phyloP scores from a whole-genome alignment of 2,329 filamentous ascomycete genomes.

The Coniosporium uncinatum region DNA sequence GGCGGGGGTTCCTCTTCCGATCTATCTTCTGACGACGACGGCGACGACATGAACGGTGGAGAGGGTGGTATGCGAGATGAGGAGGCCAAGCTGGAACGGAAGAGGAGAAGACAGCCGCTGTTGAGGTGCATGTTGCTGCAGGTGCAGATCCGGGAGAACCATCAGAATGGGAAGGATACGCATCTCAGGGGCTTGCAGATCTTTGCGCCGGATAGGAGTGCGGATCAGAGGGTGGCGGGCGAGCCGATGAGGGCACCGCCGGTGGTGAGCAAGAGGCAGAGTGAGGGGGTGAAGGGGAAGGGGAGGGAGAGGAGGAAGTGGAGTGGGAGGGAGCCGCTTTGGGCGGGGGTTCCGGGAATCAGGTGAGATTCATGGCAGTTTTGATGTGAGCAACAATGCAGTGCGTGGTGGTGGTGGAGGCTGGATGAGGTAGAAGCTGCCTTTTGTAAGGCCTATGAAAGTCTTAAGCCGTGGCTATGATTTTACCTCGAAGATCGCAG shows the following conservation, averaged over 20 bases:
- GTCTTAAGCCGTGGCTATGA: too few species aligned
- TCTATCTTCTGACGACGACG: slow-evolving; percentile 8
- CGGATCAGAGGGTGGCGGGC: neutral
- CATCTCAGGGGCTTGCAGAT: slow-evolving; percentile 92
- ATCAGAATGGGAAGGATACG: slow-evolving; percentile 99
- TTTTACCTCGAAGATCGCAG: too few species aligned
- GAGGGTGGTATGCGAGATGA: too few species aligned
- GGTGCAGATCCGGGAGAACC: slow-evolving; percentile 89
- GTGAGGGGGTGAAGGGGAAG: neutral
- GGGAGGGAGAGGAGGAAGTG: neutral
- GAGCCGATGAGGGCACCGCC: neutral
- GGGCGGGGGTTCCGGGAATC: neutral
- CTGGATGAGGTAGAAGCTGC: too few species aligned
- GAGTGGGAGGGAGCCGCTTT: neutral
- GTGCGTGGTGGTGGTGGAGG: too few species aligned
- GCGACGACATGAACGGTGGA: slow-evolving; percentile 14
- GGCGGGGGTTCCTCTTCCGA: slow-evolving; percentile 7
- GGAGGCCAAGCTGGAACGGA: slow-evolving; percentile 42
- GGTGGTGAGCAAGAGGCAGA: neutral
- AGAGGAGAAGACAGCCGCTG: slow-evolving; percentile 59
- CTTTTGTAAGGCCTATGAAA: too few species aligned
- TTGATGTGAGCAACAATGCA: too few species aligned
- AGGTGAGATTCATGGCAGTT: neutral
- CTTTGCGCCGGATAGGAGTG: slow-evolving; percentile 46
- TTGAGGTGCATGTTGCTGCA: slow-evolving; percentile 88